These are phyloP conservation scores for Talaromyces funiculosus DNA, from an alignment of 2,329 filamentous ascomycete genomes.

Conservation along the genomic window DNA sequence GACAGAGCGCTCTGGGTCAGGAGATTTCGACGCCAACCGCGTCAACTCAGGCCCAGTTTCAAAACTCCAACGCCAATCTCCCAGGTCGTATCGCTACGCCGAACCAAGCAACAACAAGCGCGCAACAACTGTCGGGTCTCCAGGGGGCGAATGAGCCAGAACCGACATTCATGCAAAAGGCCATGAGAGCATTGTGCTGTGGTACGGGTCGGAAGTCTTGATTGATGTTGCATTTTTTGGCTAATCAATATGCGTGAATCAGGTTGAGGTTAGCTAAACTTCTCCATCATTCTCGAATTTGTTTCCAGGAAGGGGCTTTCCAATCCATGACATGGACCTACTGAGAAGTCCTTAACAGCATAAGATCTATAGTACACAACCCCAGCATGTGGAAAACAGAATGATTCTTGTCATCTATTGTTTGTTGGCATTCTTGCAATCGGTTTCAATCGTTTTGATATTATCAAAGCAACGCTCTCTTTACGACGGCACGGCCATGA, in stretches of 20 bases:
- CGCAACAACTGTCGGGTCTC: conserved; percentile 52
- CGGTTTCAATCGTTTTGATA: conserved; percentile 9
- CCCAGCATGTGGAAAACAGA: neutral
- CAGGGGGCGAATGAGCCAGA: conserved; percentile 61
- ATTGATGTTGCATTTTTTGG: conserved; percentile 16
- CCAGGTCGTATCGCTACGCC: conserved; percentile 55
- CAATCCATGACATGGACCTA: neutral
- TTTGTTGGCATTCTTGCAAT: conserved; percentile 12
- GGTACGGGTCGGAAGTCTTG: conserved; percentile 46
- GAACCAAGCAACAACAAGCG: conserved; percentile 50
- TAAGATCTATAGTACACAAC: neutral
- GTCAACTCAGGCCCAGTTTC: conserved; percentile 93
- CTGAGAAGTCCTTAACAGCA: neutral
- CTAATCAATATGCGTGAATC: conserved; percentile 22
- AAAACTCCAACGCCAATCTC: conserved; percentile 88
- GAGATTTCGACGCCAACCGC: conserved; percentile 79
- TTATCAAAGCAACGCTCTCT: conserved; percentile 14
- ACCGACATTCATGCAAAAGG: conserved; percentile 79
- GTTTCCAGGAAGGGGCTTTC: neutral
- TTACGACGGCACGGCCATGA: conserved; percentile 18
- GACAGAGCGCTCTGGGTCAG: conserved; percentile 55
- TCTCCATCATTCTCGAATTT: conserved; percentile 1
- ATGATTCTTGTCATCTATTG: conserved; percentile 3
- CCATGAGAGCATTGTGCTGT: conserved; percentile 90
- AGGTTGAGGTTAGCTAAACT: conserved; percentile 28